A percentile compares a stretch with the other conserved stretches of the same genome.
Conservation (phyloP, 345 rosid genomes). For the Adansonia digitata region DNA sequence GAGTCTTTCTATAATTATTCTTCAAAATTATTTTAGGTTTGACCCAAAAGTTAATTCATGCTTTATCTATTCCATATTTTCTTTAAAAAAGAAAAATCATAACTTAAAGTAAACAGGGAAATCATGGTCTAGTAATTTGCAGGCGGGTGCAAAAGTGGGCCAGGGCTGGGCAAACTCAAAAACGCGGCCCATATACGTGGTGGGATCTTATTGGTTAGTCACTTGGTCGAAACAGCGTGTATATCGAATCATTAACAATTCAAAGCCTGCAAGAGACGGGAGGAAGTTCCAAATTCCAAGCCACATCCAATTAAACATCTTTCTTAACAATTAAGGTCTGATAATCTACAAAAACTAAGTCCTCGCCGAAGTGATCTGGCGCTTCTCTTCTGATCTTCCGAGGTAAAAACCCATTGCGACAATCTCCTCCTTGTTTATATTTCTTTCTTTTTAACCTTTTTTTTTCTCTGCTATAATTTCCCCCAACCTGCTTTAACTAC, state of each 20-base stretch:
- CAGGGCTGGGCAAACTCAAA: neutral
- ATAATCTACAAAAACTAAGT: neutral
- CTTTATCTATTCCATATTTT: too few species aligned
- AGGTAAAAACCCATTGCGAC: neutral
- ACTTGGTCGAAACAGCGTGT: too few species aligned
- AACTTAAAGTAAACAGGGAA: too few species aligned
- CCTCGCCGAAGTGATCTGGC: neutral
- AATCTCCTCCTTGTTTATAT: neutral
- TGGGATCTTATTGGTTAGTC: neutral
- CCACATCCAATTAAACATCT: neutral
- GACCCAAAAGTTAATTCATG: too few species aligned
- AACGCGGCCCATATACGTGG: neutral
- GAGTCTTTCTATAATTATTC: too few species aligned
- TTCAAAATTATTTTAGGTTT: too few species aligned
- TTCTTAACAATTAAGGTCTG: neutral
- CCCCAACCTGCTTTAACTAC: too few species aligned
- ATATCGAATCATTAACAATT: neutral
- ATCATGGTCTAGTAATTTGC: too few species aligned
- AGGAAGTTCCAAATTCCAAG: too few species aligned
- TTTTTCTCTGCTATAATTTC: neutral
- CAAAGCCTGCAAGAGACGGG: neutral
- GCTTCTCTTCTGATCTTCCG: constrained; percentile 1
- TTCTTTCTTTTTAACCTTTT: neutral
- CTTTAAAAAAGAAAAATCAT: too few species aligned
- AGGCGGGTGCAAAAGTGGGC: too few species aligned